Base-by-base conservation (phyloP, 1,284 basidiomycete species). In the Athelia sp. region DNA sequence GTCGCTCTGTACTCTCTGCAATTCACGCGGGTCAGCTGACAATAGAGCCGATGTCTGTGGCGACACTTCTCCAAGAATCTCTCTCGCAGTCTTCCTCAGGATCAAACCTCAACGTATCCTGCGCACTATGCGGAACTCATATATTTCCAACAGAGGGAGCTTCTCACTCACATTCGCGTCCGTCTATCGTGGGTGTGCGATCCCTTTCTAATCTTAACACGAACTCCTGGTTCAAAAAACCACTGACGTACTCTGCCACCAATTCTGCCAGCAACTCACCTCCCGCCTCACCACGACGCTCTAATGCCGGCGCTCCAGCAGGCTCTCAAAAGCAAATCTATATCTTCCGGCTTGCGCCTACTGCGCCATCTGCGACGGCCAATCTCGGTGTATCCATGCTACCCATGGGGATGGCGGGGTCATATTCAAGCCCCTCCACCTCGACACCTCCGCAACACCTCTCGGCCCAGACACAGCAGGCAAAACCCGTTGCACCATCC, bases 21-120 rank as follows among this genome's bases (percentile, higher is more conserved):
- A 89, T 99, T 50, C 82, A 98, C 55, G 82, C 81, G 13, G 93
- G 94, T 1, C 90, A 93, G 59, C 76, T 99, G 10, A 82, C 84
- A 14, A 88, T 99, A 49, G 96, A 98, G 62, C 95, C 96, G 2
- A 78, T 95, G 58, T 69, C 76, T 2, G 74, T 78, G 14, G 60
- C 67, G 9, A 66, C 70, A 0, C 70, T 87, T 13, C 62, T 87
- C 17, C 73, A 78, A 51, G 82, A 87, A 53, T 57, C 59, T 48
- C 55, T 67, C 35, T 55, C 66, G 51, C 19, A 63, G 54, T 36
- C 56, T 49, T 51, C 4, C 58, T 62, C 76, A 51, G 74, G 75
- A 8, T 56, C 69, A 32, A 72, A 65, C 51, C 54, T 56, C n/a
- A 61, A 64, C 17, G 57, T 79, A 24, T 62, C 72, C 4, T 93